Percentiles rank a stretch among this genome's conserved stretches.
These are phyloP conservation scores for Eucalyptus polybractea DNA, from an alignment of 345 rosid species.

Conservation along the genomic window DNA sequence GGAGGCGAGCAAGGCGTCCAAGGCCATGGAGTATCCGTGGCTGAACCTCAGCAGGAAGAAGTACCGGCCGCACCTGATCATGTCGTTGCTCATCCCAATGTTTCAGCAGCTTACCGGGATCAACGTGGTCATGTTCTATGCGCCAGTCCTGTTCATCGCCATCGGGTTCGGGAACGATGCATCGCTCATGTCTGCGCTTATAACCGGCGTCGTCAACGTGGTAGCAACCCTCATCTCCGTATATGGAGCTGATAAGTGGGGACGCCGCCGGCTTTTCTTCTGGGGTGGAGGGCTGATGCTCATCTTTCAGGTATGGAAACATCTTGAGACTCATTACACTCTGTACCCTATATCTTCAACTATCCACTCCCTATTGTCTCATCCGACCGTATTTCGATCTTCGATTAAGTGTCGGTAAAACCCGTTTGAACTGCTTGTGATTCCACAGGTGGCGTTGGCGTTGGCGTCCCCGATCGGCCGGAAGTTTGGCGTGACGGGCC, in stretches of 20 bases:
- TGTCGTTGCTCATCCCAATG: slow-evolving; percentile 6
- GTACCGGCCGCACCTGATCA: slow-evolving; percentile 12
- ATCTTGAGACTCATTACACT: neutral
- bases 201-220: slow-evolving; percentile 1
- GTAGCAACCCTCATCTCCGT: neutral
- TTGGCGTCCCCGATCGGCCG: neutral
- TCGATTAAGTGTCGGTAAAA: neutral
- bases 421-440: neutral
- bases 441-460: slow-evolving; percentile 4
- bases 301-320: neutral
- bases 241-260: neutral
- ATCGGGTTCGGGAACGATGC: slow-evolving; percentile 10
- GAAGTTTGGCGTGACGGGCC: neutral
- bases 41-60: neutral
- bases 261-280: slow-evolving; percentile 1
- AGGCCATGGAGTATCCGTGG: slow-evolving; percentile 13
- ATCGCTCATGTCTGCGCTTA: slow-evolving; percentile 11
- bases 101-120: slow-evolving; percentile 41
- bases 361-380: too few relatives aligned
- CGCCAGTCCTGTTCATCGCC: slow-evolving; percentile 32
- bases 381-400: neutral
- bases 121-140: slow-evolving; percentile 31
- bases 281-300: neutral
- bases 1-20: slow-evolving; percentile 10
- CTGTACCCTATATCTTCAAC: too few relatives aligned